These are phyloP conservation scores for Schizosaccharomyces japonicus DNA, from an alignment of 805 yeast genomes.

Conservation along the genomic window DNA sequence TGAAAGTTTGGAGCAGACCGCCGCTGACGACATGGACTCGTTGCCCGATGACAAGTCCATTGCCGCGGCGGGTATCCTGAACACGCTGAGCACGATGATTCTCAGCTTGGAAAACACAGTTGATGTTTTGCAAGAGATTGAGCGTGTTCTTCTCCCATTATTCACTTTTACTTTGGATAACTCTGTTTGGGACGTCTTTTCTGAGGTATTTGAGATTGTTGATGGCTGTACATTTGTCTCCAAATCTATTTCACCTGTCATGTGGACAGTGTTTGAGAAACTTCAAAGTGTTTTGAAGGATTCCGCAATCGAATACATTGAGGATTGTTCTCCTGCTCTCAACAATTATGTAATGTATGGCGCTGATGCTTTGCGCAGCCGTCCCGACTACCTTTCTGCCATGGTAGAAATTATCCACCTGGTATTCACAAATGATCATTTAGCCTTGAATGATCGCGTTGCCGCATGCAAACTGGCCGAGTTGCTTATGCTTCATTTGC, in stretches of 20 bases:
- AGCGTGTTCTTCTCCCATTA: slow-evolving; percentile 44
- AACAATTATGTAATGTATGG: slow-evolving; percentile 52
- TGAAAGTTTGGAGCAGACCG: slow-evolving; percentile 30
- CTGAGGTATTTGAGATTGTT: slow-evolving; percentile 56
- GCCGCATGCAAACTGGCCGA: slow-evolving; percentile 41
- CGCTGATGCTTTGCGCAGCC: slow-evolving; percentile 23
- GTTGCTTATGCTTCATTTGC: slow-evolving; percentile 35
- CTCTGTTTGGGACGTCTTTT: slow-evolving; percentile 34
- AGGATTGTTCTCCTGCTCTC: slow-evolving; percentile 50
- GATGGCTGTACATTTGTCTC: slow-evolving; percentile 40
- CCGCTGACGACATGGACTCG: slow-evolving; percentile 20
- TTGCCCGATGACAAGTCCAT: slow-evolving; percentile 27
- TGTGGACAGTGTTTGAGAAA: slow-evolving; percentile 49
- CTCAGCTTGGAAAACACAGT: slow-evolving; percentile 61
- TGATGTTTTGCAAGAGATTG: slow-evolving; percentile 38
- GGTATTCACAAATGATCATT: slow-evolving; percentile 19
- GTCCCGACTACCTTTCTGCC: slow-evolving; percentile 25
- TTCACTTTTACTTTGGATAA: slow-evolving; percentile 42
- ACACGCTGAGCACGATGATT: slow-evolving; percentile 60
- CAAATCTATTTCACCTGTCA: slow-evolving; percentile 35
- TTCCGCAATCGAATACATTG: slow-evolving; percentile 36
- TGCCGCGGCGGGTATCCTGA: slow-evolving; percentile 62
- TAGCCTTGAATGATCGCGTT: slow-evolving; percentile 33
- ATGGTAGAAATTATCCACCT: slow-evolving; percentile 26
- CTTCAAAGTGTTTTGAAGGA: slow-evolving; percentile 21